Percentiles rank a stretch among this genome's conserved stretches.
Conservation (phyloP, 306 rosid genomes). For the Neltuma alba region DNA sequence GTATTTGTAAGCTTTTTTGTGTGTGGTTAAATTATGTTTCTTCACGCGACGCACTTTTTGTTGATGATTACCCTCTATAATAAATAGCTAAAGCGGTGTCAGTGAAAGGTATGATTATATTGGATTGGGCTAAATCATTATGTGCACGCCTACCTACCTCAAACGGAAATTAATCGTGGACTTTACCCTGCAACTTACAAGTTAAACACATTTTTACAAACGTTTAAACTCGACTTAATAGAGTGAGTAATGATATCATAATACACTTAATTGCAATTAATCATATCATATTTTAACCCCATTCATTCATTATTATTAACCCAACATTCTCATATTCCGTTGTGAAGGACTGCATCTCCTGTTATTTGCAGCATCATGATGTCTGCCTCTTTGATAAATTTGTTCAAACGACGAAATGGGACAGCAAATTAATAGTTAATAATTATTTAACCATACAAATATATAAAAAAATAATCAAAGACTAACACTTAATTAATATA, state of each 20-base stretch:
- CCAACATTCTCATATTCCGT: neutral
- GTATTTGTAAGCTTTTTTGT: no score
- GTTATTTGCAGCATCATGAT: slow-evolving; percentile 31
- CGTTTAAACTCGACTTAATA: neutral
- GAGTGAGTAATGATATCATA: neutral
- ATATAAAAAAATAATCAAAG: neutral
- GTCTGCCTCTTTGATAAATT: slow-evolving; percentile 10
- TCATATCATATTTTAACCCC: neutral
- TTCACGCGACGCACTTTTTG: neutral
- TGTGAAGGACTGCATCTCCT: slow-evolving; percentile 14
- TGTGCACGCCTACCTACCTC: neutral
- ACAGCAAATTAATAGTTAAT: neutral
- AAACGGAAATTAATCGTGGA: neutral
- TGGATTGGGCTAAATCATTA: neutral
- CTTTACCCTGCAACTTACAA: neutral
- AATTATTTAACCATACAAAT: neutral
- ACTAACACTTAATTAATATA: neutral
- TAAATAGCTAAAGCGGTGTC: neutral
- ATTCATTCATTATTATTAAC: neutral
- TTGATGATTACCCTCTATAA: neutral
- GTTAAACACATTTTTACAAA: neutral
- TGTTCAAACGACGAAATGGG: neutral
- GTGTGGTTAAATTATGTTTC: neutral
- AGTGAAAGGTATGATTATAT: no score
- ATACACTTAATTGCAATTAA: neutral